A percentile compares a stretch with the other conserved stretches of the same genome.
These are phyloP conservation scores for Camelina hispida DNA, from an alignment of 345 rosid species.

Conservation along the genomic window DNA sequence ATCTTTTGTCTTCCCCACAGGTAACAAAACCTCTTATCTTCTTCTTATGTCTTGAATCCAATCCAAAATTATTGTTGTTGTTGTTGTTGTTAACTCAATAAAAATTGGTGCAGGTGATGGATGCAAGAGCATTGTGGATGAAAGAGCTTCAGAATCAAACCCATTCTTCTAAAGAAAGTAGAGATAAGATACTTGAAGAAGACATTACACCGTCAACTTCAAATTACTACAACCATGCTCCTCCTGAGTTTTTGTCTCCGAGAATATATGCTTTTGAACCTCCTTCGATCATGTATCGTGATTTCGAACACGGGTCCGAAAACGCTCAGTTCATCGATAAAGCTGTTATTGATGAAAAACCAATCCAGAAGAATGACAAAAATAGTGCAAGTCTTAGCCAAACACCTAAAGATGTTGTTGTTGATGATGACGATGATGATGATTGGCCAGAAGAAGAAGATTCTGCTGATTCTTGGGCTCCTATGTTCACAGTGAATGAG, in stretches of 20 bases:
- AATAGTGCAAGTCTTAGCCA: constrained; percentile 44
- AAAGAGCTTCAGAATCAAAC: constrained; percentile 54
- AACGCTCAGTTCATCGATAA: constrained; percentile 68
- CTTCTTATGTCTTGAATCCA: background rate
- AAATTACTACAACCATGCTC: constrained; percentile 41
- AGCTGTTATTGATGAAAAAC: constrained; percentile 68
- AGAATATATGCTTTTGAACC: constrained; percentile 53
- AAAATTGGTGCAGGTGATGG: constrained; percentile 61
- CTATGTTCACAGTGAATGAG: constrained; percentile 63
- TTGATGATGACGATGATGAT: constrained; percentile 67
- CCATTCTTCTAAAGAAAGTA: constrained; percentile 37
- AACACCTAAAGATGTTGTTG: constrained; percentile 41
- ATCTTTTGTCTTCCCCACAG: constrained; percentile 76
- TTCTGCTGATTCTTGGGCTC: constrained; percentile 54
- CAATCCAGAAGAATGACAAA: constrained; percentile 42
- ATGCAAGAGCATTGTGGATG: constrained; percentile 77
- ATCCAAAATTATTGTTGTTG: constrained; percentile 2
- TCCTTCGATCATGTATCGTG: constrained; percentile 45
- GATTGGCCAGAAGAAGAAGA: constrained; percentile 91
- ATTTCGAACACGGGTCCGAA: constrained; percentile 57
- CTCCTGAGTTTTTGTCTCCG: constrained; percentile 50
- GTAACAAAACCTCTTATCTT: constrained; percentile 47
- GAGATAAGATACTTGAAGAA: constrained; percentile 43
- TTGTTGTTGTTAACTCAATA: background rate
- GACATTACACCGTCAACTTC: constrained; percentile 50